Percentiles rank a stretch among this genome's conserved stretches.
Evolutionary conservation across 805 yeast species (phyloP).

Genomic region (Metschnikowia vanudenii): DNA sequence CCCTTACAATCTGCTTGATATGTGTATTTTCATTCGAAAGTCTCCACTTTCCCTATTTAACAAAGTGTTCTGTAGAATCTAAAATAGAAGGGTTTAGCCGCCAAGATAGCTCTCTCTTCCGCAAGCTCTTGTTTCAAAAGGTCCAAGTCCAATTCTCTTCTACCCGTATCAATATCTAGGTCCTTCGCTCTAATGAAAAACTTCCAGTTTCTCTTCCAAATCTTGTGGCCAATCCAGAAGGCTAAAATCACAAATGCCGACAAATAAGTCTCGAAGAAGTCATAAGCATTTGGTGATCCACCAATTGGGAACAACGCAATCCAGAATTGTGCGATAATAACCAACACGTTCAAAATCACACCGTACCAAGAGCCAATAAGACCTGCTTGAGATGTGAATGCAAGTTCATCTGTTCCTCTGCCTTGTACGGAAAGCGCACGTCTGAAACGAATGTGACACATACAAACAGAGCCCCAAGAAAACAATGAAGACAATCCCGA

Average conservation of each 20-base stretch:
- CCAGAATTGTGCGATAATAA: constrained; percentile 63
- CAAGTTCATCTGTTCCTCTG: constrained; percentile 42
- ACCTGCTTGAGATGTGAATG: constrained; percentile 53
- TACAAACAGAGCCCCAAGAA: constrained; percentile 29
- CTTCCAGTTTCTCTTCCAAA: constrained; percentile 42
- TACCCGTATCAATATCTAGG: constrained; percentile 37
- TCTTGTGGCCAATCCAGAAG: constrained; percentile 58
- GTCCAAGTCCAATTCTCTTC: constrained; percentile 39
- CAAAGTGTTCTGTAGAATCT: constrained; percentile 59
- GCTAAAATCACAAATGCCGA: constrained; percentile 61
- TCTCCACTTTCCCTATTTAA: constrained; percentile 16
- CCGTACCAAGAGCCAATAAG: constrained; percentile 54
- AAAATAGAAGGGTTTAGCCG: constrained; percentile 45
- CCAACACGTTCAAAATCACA: constrained; percentile 45
- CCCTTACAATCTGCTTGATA: too few relatives aligned
- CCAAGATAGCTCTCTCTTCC: constrained; percentile 53
- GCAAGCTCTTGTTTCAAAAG: constrained; percentile 44
- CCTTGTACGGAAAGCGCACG: constrained; percentile 23
- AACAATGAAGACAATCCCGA: constrained; percentile 27
- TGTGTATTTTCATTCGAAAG: too few relatives aligned
- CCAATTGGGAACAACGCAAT: constrained; percentile 61
- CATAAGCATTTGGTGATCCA: constrained; percentile 15
- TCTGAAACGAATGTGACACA: constrained; percentile 28
- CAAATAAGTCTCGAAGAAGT: constrained; percentile 64
- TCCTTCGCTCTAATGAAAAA: constrained; percentile 30